Evolutionary conservation across 2,329 filamentous ascomycete genomes (phyloP).

Genomic region (Ophiognomonia clavigignenti-juglandacearum): DNA sequence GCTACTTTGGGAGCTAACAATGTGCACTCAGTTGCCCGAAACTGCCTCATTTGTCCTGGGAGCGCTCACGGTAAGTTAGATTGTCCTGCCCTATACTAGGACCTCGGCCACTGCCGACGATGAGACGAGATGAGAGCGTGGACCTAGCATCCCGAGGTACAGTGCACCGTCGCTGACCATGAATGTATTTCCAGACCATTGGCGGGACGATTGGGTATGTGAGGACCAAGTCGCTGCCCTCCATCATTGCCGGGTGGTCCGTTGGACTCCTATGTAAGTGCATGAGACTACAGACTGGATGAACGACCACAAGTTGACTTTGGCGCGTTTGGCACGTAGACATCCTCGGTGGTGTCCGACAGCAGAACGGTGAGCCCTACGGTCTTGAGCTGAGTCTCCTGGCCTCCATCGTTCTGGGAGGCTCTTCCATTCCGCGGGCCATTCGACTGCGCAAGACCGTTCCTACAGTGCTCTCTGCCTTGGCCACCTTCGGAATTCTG

Average conservation of each 20-base stretch:
- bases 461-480: constrained; percentile 69
- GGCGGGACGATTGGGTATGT: constrained; percentile 86
- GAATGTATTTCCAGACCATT: constrained; percentile 45
- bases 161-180: not conserved
- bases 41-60: constrained; percentile 15
- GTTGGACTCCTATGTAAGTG: constrained; percentile 65
- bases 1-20: constrained; percentile 1
- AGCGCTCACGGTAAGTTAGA: constrained; percentile 12
- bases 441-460: constrained; percentile 81
- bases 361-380: constrained; percentile 70
- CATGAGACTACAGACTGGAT: not conserved
- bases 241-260: constrained; percentile 75
- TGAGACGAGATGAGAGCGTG: too few species aligned
- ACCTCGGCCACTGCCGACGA: too few species aligned
- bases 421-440: constrained; percentile 79
- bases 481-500: constrained; percentile 74
- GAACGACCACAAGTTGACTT: not conserved
- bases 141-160: too few species aligned
- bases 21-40: constrained; percentile 7
- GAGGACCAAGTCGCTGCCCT: constrained; percentile 80
- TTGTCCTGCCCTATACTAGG: not conserved
- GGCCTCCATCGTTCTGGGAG: constrained; percentile 79
- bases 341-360: constrained; percentile 74
- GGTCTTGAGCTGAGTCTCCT: constrained; percentile 86
- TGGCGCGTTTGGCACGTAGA: constrained; percentile 47